Percentiles rank a stretch among this genome's conserved stretches.
Conservation (phyloP, 495 filamentous ascomycete species). For the Neohortaea acidophila region DNA sequence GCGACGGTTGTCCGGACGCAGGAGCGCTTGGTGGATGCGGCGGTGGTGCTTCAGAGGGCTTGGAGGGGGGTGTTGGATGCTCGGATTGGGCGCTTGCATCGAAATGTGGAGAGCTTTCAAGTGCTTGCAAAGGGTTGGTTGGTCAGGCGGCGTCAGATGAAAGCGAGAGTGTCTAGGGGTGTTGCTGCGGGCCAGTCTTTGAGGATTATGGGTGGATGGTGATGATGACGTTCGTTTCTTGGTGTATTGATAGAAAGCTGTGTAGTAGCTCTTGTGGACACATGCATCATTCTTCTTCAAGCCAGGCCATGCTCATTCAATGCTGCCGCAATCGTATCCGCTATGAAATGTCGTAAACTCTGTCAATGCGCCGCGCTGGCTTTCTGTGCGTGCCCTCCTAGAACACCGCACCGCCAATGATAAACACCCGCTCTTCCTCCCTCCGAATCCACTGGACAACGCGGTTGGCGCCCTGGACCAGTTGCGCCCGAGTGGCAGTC, state of each 20-base stretch:
- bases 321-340: too few species aligned
- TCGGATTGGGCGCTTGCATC: conserved; percentile 17
- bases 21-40: conserved; percentile 21
- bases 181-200: not conserved
- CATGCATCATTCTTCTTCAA: too few species aligned
- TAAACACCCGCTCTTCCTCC: conserved; percentile 88
- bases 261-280: too few species aligned
- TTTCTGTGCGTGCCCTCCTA: conserved; percentile 14
- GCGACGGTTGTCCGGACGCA: conserved; percentile 22
- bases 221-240: not conserved
- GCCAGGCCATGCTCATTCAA: too few species aligned
- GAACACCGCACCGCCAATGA: conserved; percentile 76
- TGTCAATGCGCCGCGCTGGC: too few species aligned
- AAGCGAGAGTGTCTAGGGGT: not conserved
- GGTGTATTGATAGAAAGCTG: too few species aligned
- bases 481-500: conserved; percentile 54
- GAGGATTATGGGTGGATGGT: conserved; percentile 4
- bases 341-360: too few species aligned
- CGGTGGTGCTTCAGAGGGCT: conserved; percentile 25
- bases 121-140: conserved; percentile 26
- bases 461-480: conserved; percentile 74
- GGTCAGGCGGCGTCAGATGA: conserved; percentile 12
- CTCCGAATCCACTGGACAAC: conserved; percentile 76
- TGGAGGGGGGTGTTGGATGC: conserved; percentile 26
- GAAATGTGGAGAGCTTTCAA: conserved; percentile 26